phyloP scores from a whole-genome alignment of 768 basidiomycete genomes.

The Holtermanniella nyarrowii region DNA sequence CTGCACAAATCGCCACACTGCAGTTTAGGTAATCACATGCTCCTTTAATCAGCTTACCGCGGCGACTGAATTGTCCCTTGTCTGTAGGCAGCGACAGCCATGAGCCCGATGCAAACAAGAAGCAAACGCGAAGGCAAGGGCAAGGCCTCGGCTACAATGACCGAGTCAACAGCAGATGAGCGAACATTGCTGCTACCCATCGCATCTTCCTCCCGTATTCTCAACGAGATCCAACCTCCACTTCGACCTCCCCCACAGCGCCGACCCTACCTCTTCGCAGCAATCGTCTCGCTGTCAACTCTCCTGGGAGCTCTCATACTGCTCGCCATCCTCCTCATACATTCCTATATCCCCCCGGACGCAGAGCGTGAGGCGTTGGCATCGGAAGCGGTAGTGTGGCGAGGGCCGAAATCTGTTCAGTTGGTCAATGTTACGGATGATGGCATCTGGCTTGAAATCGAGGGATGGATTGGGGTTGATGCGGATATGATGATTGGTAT shows the following conservation, averaged over 20 bases:
- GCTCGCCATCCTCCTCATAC: slow-evolving; percentile 20
- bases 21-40: too few relatives aligned
- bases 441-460: slow-evolving; percentile 27
- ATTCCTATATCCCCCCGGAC: slow-evolving; percentile 27
- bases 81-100: too few relatives aligned
- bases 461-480: slow-evolving; percentile 30
- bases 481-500: slow-evolving; percentile 30
- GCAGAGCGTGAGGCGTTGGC: slow-evolving; percentile 21
- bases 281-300: slow-evolving; percentile 16
- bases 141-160: background rate
- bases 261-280: slow-evolving; percentile 13
- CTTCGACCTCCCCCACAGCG: background rate
- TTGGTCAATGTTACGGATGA: slow-evolving; percentile 35
- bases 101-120: too few relatives aligned
- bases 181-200: background rate
- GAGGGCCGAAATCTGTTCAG: slow-evolving; percentile 20
- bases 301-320: slow-evolving; percentile 17
- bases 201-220: too few relatives aligned
- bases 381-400: slow-evolving; percentile 24
- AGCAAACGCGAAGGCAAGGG: background rate
- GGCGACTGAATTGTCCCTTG: too few relatives aligned
- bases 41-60: too few relatives aligned
- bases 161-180: background rate
- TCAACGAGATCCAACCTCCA: too few relatives aligned
- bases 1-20: too few relatives aligned